Evolutionary conservation across 441 rosid species (phyloP).

Genomic region (Populus hybrid): DNA sequence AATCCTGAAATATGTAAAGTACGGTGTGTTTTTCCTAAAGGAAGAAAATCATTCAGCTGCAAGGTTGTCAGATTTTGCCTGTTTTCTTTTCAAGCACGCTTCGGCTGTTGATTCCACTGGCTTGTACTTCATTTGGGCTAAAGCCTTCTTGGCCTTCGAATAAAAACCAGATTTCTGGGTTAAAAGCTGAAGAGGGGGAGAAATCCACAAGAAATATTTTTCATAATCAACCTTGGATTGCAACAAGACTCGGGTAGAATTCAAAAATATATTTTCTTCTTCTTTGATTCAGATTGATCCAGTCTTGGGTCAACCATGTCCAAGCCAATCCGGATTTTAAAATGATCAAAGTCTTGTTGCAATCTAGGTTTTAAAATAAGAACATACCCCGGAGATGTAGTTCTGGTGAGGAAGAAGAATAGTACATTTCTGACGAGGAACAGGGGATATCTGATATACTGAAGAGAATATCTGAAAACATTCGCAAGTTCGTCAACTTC

Average conservation of each 20-base stretch:
- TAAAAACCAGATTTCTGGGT: neutral
- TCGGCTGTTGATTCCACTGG: neutral
- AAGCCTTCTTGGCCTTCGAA: neutral
- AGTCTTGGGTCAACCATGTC: neutral
- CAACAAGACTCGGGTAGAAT: no score
- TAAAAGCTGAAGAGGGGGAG: neutral
- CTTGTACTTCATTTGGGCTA: neutral
- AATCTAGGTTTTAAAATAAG: no score
- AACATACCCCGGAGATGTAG: neutral
- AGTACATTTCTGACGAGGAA: no score
- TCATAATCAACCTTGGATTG: no score
- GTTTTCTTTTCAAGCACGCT: neutral
- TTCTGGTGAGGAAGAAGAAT: neutral
- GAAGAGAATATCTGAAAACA: no score
- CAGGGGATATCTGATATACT: no score
- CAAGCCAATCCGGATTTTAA: neutral
- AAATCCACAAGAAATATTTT: no score
- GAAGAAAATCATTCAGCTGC: neutral
- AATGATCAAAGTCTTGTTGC: no score
- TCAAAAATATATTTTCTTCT: no score
- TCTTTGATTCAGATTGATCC: neutral
- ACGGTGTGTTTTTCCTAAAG: slow-evolving; percentile 2
- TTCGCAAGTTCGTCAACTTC: neutral
- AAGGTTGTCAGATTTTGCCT: neutral
- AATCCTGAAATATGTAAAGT: slow-evolving; percentile 16